These are phyloP conservation scores for Oehlia diaphana DNA, from an alignment of 192 early-diverging fungal species.

Conservation along the genomic window DNA sequence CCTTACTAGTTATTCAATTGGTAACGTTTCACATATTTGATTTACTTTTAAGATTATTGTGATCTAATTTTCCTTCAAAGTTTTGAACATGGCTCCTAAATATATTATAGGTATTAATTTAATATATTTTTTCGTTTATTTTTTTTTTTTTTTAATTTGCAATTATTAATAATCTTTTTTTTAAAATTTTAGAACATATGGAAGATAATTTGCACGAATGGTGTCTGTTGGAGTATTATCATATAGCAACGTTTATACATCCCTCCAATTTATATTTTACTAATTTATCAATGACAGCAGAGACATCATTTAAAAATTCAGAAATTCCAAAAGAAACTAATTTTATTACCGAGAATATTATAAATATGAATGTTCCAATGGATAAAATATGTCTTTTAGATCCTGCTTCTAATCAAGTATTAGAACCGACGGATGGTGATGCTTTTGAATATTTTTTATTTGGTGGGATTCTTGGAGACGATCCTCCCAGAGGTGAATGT, in stretches of 20 bases:
- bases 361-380: constrained; percentile 47
- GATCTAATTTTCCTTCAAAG: no score
- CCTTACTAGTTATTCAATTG: no score
- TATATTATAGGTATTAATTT: no score
- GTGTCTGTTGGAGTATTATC: constrained; percentile 74
- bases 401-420: constrained; percentile 55
- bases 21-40: no score
- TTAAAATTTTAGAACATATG: constrained; percentile 11
- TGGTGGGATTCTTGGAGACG: constrained; percentile 78
- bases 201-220: constrained; percentile 58
- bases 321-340: constrained; percentile 46
- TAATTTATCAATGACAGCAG: constrained; percentile 43
- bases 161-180: no score
- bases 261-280: constrained; percentile 62
- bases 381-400: constrained; percentile 71
- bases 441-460: constrained; percentile 75
- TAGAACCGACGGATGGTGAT: constrained; percentile 66
- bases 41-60: no score
- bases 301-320: constrained; percentile 44
- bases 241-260: constrained; percentile 68
- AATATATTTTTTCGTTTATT: no score
- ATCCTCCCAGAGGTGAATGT: constrained; percentile 58
- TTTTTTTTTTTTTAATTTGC: no score
- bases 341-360: constrained; percentile 52
- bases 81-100: no score